Conservation (phyloP, 208 protist species). For the Crithidia bombi region DNA sequence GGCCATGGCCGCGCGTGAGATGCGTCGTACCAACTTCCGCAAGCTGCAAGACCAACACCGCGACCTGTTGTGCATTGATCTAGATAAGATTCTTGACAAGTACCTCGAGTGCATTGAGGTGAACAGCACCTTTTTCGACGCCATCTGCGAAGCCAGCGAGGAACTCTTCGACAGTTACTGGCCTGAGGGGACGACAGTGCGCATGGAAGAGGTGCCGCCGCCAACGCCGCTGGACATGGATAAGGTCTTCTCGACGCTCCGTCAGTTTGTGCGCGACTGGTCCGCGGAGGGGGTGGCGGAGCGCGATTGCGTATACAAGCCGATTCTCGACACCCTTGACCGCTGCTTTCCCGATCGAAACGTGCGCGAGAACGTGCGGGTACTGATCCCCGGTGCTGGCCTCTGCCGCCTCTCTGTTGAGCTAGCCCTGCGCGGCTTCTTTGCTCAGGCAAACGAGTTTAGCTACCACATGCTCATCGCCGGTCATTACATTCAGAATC, state of each 20-base stretch:
- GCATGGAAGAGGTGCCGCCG: conserved; percentile 67
- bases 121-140: conserved; percentile 86
- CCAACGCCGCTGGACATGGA: conserved; percentile 91
- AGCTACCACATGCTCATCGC: conserved; percentile 98
- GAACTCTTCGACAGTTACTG: conserved; percentile 92
- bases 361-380: conserved; percentile 54
- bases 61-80: conserved; percentile 73
- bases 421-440: conserved; percentile 92
- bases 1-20: conserved; percentile 68
- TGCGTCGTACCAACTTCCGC: conserved; percentile 79
- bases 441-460: conserved; percentile 96
- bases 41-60: conserved; percentile 80
- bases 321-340: conserved; percentile 86
- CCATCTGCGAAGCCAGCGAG: conserved; percentile 80
- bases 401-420: conserved; percentile 96
- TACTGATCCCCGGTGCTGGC: conserved; percentile 90
- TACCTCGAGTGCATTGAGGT: conserved; percentile 81
- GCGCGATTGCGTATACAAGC: conserved; percentile 90
- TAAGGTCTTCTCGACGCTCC: conserved; percentile 95
- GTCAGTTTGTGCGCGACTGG: conserved; percentile 97
- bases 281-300: conserved; percentile 90
- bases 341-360: conserved; percentile 69
- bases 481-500: conserved; percentile 96
- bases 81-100: conserved; percentile 77
- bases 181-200: conserved; percentile 79